Evolutionary conservation across 2,329 filamentous ascomycete species (phyloP), one percentile per base, ranked within the genome.

Genomic region (Venturia asperata): DNA sequence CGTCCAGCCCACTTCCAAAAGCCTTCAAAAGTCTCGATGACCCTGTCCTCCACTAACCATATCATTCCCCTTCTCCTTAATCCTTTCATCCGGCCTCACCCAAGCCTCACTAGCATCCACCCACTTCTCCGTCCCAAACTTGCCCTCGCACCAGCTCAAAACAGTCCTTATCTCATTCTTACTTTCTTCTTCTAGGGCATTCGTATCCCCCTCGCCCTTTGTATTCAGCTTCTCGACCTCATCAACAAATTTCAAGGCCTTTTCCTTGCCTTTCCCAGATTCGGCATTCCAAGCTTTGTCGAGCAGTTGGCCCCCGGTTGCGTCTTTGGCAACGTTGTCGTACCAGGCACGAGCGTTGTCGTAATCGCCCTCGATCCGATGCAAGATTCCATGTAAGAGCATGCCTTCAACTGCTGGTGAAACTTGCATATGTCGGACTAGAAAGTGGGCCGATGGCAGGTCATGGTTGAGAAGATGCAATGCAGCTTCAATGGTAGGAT

Each of bases 401-500:
- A 83, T 83, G 19, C 77, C 78, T 67, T 83, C 81, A 49, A 74
- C 74, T 0, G 78, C 78, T 0, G 81, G 81, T 17, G 75, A 70
- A 10, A 77, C 75, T 70, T 82, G 77, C 80, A 82, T 82, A 68
- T 83, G 79, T 1, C 81, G 76, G 30, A 80, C 74, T 1, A 83
- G 74, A 70, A 83, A 83, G 70, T 84, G 81, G 0, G 81, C 81
- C 24, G 74, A 76, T 5, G 79, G 73, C 0, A 83, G 73, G 70
- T 83, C 81, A 67, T 73, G 72, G 69, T 83, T 83, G 39, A 82
- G 72, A 64, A 83, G 74, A 70, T 83, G 82, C 4, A 83, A 74
- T 0, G 78, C 72, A 11, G 79, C 74, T 74, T 83, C 81, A 45
- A 83, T 72, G 17, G 77, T 76, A 9, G 81, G 80, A 67, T 83